These are phyloP conservation scores for Telfairia occidentalis DNA, from an alignment of 331 rosid genomes.

Conservation along the genomic window DNA sequence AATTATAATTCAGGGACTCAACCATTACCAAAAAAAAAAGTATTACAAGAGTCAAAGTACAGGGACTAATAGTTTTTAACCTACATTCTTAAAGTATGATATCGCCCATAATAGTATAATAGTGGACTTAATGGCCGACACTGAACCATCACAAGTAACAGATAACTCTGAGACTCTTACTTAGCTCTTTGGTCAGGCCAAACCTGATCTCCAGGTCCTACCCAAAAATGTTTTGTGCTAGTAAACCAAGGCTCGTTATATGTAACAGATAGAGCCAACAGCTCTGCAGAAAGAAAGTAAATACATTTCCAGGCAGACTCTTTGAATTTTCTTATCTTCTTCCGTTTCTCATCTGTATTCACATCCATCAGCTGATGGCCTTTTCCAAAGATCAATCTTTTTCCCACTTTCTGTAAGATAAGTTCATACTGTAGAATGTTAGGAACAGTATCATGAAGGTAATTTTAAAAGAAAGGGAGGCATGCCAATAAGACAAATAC, in stretches of 20 bases:
- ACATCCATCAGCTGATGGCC: constrained; percentile 34
- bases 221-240: constrained; percentile 64
- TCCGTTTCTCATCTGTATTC: constrained; percentile 32
- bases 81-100: constrained; percentile 1
- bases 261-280: constrained; percentile 59
- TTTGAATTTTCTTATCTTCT: constrained; percentile 72
- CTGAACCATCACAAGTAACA: constrained; percentile 13
- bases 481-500: not conserved
- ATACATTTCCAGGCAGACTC: constrained; percentile 92
- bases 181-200: constrained; percentile 96
- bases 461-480: not conserved
- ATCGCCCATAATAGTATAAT: not conserved
- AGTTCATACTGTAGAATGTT: not conserved
- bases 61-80: not conserved
- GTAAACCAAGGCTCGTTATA: constrained; percentile 86
- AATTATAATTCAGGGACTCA: too few species aligned
- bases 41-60: too few species aligned
- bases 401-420: constrained; percentile 53
- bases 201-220: constrained; percentile 78
- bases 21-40: too few species aligned
- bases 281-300: constrained; percentile 77
- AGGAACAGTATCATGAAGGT: not conserved
- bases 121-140: constrained; percentile 8
- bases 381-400: constrained; percentile 56
- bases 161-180: constrained; percentile 34